Evolutionary conservation across 352 stramenopile genomes (phyloP).

Genomic region (Pythium phragmiticola): DNA sequence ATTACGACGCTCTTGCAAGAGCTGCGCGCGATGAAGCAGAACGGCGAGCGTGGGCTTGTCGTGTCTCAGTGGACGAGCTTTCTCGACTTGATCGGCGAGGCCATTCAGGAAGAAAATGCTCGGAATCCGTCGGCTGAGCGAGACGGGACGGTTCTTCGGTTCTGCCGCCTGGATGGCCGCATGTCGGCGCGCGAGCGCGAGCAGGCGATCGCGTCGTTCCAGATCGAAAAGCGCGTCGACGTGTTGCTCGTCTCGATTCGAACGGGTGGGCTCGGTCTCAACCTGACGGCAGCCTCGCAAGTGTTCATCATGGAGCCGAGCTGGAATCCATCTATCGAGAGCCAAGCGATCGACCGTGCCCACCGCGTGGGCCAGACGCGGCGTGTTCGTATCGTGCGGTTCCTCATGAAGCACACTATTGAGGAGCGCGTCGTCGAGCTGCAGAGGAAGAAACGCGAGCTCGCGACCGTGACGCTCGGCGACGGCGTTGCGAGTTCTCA

Average conservation of each 20-base stretch:
- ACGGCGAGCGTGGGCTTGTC: constrained; percentile 66
- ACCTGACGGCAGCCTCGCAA: constrained; percentile 89
- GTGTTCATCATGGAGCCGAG: constrained; percentile 94
- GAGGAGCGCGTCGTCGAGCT: constrained; percentile 89
- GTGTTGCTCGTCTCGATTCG: constrained; percentile 89
- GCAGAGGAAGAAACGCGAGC: constrained; percentile 83
- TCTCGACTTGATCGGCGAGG: constrained; percentile 67
- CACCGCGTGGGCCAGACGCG: constrained; percentile 85
- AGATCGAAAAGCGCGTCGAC: constrained; percentile 53
- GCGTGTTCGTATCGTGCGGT: constrained; percentile 73
- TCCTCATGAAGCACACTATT: constrained; percentile 87
- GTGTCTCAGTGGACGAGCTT: constrained; percentile 89
- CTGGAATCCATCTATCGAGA: constrained; percentile 91
- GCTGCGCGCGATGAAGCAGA: constrained; percentile 42
- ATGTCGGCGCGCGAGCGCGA: constrained; percentile 63
- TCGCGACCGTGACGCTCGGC: constrained; percentile 76
- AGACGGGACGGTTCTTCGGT: constrained; percentile 10
- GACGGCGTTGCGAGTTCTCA: constrained; percentile 29
- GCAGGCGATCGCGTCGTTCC: constrained; percentile 57
- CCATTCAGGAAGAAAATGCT: constrained; percentile 31
- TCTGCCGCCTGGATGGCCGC: constrained; percentile 56
- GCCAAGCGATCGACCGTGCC: constrained; percentile 86
- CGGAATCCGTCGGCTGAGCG: constrained; percentile 28
- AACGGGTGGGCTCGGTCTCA: constrained; percentile 89
- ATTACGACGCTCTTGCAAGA: constrained; percentile 52